Percentiles rank a stretch among this genome's conserved stretches.
phyloP scores from a whole-genome alignment of 331 rosid species.

The Pyracantha coccinea region DNA sequence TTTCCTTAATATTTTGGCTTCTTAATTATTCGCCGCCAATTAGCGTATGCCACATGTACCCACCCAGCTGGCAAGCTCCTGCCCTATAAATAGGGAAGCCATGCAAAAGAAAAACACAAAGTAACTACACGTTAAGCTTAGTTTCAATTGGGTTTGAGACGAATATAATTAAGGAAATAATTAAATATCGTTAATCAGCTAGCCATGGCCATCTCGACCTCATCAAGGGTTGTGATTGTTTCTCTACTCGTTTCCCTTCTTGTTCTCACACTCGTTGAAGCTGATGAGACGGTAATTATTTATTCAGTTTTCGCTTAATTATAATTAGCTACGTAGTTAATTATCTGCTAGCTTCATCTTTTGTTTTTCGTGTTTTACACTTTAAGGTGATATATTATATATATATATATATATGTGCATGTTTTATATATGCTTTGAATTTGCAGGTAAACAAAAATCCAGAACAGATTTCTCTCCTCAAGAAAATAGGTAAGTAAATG shows the following conservation, averaged over 20 bases:
- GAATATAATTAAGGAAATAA: not conserved
- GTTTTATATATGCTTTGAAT: not conserved
- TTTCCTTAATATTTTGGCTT: too few species aligned
- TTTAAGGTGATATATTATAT: not conserved
- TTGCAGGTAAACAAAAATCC: not conserved
- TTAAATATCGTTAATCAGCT: not conserved
- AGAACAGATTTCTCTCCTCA: not conserved
- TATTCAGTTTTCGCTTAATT: not conserved
- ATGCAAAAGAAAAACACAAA: not conserved
- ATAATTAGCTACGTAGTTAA: too few species aligned
- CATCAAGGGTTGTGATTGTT: conserved; percentile 6
- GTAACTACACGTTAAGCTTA: too few species aligned
- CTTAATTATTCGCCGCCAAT: not conserved
- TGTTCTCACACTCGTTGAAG: conserved; percentile 10
- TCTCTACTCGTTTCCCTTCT: conserved; percentile 20
- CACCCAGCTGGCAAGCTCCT: not conserved
- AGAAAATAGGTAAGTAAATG: conserved; percentile 7
- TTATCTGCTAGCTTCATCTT: not conserved
- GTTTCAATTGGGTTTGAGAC: conserved; percentile 7
- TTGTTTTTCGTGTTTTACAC: not conserved
- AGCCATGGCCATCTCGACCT: not conserved
- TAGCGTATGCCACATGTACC: not conserved
- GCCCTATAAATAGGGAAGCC: conserved; percentile 18
- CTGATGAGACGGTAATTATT: conserved; percentile 8
- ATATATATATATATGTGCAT: too few species aligned